phyloP scores from a whole-genome alignment of 2,329 filamentous ascomycete genomes.

The Macrophomina pseudophaseolina region DNA sequence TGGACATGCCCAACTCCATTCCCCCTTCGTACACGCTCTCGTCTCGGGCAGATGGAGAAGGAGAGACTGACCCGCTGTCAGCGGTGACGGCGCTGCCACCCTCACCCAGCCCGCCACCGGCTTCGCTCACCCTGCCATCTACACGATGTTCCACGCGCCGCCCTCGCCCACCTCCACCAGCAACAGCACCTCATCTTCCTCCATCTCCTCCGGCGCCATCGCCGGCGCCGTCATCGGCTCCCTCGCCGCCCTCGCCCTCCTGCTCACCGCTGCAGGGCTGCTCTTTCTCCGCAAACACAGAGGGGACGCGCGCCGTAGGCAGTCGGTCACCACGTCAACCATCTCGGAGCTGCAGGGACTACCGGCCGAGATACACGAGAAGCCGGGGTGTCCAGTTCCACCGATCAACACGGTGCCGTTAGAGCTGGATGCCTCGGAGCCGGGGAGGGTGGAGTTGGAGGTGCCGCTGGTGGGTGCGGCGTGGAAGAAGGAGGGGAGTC shows the following conservation, averaged over 20 bases:
- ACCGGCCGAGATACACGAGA: background rate
- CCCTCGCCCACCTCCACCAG: background rate
- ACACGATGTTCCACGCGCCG: constrained; percentile 23
- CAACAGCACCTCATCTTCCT: background rate
- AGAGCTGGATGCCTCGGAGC: background rate
- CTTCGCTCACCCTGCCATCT: constrained; percentile 22
- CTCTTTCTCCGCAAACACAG: background rate
- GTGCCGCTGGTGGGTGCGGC: background rate
- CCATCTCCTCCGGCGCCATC: background rate
- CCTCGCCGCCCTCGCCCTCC: background rate
- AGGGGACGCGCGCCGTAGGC: background rate
- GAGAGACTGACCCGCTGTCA: background rate
- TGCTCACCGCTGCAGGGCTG: background rate
- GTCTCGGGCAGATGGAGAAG: background rate
- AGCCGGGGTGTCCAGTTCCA: background rate
- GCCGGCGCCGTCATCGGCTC: constrained; percentile 23
- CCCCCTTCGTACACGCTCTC: background rate
- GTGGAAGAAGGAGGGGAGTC: background rate
- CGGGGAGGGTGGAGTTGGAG: background rate
- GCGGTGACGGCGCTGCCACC: constrained; percentile 18
- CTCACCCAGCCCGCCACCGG: constrained; percentile 18
- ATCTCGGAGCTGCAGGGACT: background rate
- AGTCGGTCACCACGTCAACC: background rate
- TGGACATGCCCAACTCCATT: background rate
- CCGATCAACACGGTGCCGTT: background rate